Percentiles rank a stretch among this genome's conserved stretches.
Evolutionary conservation across 2,329 filamentous ascomycete genomes (phyloP).

Genomic region (Apiospora hydei): DNA sequence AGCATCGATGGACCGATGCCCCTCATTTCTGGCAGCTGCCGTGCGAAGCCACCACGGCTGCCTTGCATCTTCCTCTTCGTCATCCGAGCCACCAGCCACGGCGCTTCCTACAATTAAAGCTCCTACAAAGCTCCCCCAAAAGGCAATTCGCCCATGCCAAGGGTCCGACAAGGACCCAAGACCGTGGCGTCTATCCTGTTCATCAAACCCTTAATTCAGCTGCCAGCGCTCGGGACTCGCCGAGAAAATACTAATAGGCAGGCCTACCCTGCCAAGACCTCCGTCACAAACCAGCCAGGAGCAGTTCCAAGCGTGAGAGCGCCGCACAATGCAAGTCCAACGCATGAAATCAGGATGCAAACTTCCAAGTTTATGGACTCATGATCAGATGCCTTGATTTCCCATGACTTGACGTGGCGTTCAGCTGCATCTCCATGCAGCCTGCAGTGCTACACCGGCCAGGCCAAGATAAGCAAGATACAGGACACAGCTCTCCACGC

Average conservation of each 20-base stretch:
- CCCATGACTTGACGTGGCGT: slow-evolving; percentile 1
- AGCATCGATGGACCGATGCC: neutral
- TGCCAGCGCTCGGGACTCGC: neutral
- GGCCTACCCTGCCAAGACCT: neutral
- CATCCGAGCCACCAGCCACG: neutral
- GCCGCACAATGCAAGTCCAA: neutral
- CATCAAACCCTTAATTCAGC: neutral
- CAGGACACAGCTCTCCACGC: neutral
- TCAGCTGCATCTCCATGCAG: slow-evolving; percentile 5
- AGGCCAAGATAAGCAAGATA: neutral
- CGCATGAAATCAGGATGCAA: neutral
- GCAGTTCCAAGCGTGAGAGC: neutral
- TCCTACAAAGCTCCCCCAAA: neutral
- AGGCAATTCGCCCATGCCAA: neutral
- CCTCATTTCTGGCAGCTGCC: neutral
- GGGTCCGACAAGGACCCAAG: slow-evolving; percentile 1
- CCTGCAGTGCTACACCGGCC: slow-evolving; percentile 13
- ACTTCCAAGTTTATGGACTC: neutral
- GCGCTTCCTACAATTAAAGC: neutral
- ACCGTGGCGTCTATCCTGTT: slow-evolving; percentile 2
- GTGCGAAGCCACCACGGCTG: too few species aligned
- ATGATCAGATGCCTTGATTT: slow-evolving; percentile 1
- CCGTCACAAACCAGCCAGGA: neutral
- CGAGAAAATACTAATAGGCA: neutral
- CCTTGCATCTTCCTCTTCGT: neutral